phyloP scores from a whole-genome alignment of 2,329 filamentous ascomycete species.

The Pseudocercospora crystallina region DNA sequence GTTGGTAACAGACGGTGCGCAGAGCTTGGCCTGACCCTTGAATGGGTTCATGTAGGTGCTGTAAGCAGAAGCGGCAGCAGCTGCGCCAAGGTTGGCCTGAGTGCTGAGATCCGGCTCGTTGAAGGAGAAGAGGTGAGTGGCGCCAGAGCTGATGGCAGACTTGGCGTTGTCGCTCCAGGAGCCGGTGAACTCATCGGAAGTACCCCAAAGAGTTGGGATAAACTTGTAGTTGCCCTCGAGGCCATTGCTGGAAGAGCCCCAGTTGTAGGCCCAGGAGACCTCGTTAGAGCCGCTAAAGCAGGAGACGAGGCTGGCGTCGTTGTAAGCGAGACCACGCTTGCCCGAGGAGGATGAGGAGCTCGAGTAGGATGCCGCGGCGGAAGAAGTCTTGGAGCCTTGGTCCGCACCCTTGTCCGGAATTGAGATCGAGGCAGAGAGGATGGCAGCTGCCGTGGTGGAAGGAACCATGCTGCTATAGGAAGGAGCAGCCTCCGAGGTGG shows the following conservation, averaged over 20 bases:
- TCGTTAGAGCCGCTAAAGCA: conserved; percentile 49
- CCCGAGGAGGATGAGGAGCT: conserved; percentile 32
- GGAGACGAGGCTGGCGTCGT: conserved; percentile 55
- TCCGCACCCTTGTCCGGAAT: conserved; percentile 8
- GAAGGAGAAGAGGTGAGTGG: conserved; percentile 63
- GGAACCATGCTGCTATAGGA: conserved; percentile 11
- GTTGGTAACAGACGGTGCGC: conserved; percentile 64
- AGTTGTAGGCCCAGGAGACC: conserved; percentile 68
- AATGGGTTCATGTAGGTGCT: conserved; percentile 58
- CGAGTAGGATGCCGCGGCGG: conserved; percentile 17
- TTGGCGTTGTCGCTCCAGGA: conserved; percentile 55
- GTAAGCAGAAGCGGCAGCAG: conserved; percentile 54
- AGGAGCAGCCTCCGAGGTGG: conserved; percentile 10
- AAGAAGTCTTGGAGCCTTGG: conserved; percentile 11
- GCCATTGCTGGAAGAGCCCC: conserved; percentile 54
- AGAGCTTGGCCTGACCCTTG: conserved; percentile 54
- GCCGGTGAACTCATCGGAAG: conserved; percentile 43
- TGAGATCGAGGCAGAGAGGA: conserved; percentile 6
- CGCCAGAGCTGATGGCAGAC: conserved; percentile 54
- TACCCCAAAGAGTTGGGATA: conserved; percentile 63
- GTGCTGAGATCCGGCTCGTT: conserved; percentile 66
- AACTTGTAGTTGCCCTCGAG: conserved; percentile 52
- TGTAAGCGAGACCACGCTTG: conserved; percentile 71
- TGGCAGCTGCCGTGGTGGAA: conserved; percentile 7
- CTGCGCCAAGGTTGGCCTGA: conserved; percentile 61